Evolutionary conservation across 257 asterid species (phyloP), one percentile per base, ranked within the genome.

Genomic region (Penstemon newberryi): DNA sequence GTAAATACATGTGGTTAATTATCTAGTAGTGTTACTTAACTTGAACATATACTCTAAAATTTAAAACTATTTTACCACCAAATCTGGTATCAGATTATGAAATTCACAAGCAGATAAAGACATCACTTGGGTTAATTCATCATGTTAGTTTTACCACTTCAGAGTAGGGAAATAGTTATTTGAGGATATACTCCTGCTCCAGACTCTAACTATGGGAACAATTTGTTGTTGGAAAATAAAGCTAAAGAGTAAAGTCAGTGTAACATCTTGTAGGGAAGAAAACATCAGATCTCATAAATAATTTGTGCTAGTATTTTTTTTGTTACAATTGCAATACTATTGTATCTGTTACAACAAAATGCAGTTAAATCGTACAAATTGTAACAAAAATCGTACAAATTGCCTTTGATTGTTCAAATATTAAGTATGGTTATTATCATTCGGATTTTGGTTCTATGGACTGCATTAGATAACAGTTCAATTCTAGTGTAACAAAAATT

Each of bases 281-380:
- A 25, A 25, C 2, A 25, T 25, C 33, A 25, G 2, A 51, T n/a
- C 18, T 13, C 7, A 33, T 36, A 25, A 11, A 19, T 6, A 19
- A 36, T 40, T 39, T 53, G 1, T 25, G 61, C 71, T 8, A 66
- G 45, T 33, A 54, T 9, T 40, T n/a, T 38, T 45, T 4, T 7
- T 37, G 33, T 25, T 15, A 6, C 42, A 39, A 42, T 18, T 18
- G 55, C 1, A 5, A 65, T 25, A 19, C 12, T 47, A 43, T 41
- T 38, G 25, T 56, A 66, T 40, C 43, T 55, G 43, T 42, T 50
- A 55, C 51, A 4, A 4, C 45, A 37, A 60, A 25, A 70, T 60
- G 56, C 63, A 52, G 43, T 25, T 25, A 42, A 45, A 8, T 38
- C 45, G 19, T 50, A 19, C 13, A 15, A 51, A 12, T 60, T 51